A percentile compares a stretch with the other conserved stretches of the same genome.
phyloP scores from a whole-genome alignment of 176 grass and related monocot species.

The Lolium multiflorum region DNA sequence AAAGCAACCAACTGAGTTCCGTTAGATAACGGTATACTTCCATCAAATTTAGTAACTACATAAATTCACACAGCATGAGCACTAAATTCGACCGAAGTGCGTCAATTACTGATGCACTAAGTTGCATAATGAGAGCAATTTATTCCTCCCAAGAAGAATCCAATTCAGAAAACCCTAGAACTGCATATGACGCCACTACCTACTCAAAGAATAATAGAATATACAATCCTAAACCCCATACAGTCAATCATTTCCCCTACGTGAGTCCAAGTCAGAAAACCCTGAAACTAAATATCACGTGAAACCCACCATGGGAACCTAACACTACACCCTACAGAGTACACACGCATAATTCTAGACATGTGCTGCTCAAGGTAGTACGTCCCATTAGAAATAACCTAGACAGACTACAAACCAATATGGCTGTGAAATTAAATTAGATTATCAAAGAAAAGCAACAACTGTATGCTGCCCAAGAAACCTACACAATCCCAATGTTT shows the following conservation, averaged over 20 bases:
- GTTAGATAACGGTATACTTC: neutral
- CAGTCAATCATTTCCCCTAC: neutral
- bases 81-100: neutral
- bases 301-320: neutral
- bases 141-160: constrained; percentile 7
- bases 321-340: neutral
- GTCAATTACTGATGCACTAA: neutral
- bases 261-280: neutral
- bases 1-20: constrained; percentile 10
- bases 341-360: neutral
- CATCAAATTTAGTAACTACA: neutral
- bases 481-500: neutral
- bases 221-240: neutral
- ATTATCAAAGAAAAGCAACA: neutral
- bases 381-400: neutral
- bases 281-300: neutral
- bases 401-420: neutral
- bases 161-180: neutral
- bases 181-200: neutral
- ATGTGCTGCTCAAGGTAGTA: neutral
- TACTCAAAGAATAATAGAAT: constrained; percentile 4
- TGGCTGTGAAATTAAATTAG: neutral
- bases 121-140: neutral
- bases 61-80: neutral
- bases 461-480: neutral